phyloP scores from a whole-genome alignment of 2,329 filamentous ascomycete species.

The Chaetomium globosum region DNA sequence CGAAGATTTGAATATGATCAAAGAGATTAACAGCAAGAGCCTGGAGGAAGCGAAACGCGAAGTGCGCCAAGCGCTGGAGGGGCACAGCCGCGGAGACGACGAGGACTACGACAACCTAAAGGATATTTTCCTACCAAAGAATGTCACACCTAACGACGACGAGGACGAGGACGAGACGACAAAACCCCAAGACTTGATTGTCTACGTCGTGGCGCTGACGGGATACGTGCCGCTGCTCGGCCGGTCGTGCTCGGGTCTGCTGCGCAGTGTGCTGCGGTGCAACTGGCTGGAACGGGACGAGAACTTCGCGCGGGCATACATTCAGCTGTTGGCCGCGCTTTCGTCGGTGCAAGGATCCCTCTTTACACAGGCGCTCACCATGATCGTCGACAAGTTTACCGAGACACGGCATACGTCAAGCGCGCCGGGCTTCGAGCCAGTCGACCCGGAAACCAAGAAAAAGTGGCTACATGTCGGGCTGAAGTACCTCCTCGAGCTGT shows the following conservation, averaged over 20 bases:
- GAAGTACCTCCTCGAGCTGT: slow-evolving; percentile 74
- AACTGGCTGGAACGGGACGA: slow-evolving; percentile 68
- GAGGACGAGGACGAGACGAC: slow-evolving; percentile 49
- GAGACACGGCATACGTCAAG: slow-evolving; percentile 51
- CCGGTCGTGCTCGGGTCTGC: slow-evolving; percentile 60
- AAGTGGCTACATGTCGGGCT: slow-evolving; percentile 75
- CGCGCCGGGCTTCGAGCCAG: slow-evolving; percentile 57
- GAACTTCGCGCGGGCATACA: slow-evolving; percentile 67
- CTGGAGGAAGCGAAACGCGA: slow-evolving; percentile 60
- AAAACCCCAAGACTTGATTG: slow-evolving; percentile 59
- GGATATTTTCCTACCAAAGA: slow-evolving; percentile 56
- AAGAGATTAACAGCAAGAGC: slow-evolving; percentile 56
- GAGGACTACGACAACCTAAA: slow-evolving; percentile 65
- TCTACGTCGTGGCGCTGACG: slow-evolving; percentile 65
- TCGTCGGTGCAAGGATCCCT: slow-evolving; percentile 82
- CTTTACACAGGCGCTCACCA: slow-evolving; percentile 71
- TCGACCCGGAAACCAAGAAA: slow-evolving; percentile 67
- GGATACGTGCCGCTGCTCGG: slow-evolving; percentile 63
- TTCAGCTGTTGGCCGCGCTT: slow-evolving; percentile 69
- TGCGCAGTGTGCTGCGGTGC: slow-evolving; percentile 61
- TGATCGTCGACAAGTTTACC: slow-evolving; percentile 78
- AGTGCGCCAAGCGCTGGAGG: slow-evolving; percentile 59
- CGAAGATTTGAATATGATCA: slow-evolving; percentile 59
- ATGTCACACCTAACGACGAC: slow-evolving; percentile 35
- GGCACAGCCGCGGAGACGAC: slow-evolving; percentile 59